Conservation (phyloP, 768 basidiomycete species). For the Trametes elegans region DNA sequence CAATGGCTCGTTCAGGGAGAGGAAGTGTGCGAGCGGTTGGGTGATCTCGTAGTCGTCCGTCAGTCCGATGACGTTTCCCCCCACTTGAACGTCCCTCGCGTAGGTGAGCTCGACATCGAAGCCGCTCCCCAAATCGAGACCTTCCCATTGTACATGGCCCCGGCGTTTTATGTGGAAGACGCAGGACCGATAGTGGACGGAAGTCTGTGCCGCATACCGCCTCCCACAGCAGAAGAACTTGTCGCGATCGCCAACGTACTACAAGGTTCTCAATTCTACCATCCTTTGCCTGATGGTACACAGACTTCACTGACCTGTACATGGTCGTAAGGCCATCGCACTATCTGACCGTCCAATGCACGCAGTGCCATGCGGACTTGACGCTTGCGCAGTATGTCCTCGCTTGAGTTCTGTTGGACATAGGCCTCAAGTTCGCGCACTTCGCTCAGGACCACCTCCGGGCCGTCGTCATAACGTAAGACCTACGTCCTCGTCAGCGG, state of each 20-base stretch:
- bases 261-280: not conserved
- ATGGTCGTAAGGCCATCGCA: conserved; percentile 65
- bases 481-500: conserved; percentile 38
- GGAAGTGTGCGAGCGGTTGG: conserved; percentile 57
- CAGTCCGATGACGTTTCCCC: conserved; percentile 58
- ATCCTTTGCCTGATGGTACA: not conserved
- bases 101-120: conserved; percentile 63
- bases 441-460: conserved; percentile 44
- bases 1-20: conserved; percentile 52
- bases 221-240: conserved; percentile 43
- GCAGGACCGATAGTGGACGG: conserved; percentile 45
- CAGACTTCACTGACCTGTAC: conserved; percentile 40
- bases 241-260: conserved; percentile 49
- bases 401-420: conserved; percentile 57
- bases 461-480: conserved; percentile 66
- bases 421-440: conserved; percentile 54
- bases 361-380: conserved; percentile 62
- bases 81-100: conserved; percentile 45
- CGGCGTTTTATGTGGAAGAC: conserved; percentile 50
- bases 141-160: conserved; percentile 51
- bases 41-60: conserved; percentile 66
- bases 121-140: conserved; percentile 62
- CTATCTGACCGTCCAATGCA: conserved; percentile 59
- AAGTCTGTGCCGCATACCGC: conserved; percentile 51
- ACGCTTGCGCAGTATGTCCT: conserved; percentile 46